Evolutionary conservation across 805 yeast species (phyloP).

Genomic region (Deakozyma indianensis): DNA sequence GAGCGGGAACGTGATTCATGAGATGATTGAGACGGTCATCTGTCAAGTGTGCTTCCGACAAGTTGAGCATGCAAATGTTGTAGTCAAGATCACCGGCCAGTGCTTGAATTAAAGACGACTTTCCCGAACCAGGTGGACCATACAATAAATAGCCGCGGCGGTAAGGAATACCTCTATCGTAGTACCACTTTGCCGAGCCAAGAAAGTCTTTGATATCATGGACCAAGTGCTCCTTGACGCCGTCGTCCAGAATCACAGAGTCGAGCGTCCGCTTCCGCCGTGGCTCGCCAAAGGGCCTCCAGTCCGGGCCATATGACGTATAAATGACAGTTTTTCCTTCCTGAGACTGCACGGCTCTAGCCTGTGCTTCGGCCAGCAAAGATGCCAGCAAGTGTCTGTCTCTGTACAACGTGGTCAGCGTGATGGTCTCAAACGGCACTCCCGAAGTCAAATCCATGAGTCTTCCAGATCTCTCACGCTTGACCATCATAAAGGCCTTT

Average conservation of each 20-base stretch:
- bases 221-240: constrained; percentile 51
- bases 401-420: constrained; percentile 74
- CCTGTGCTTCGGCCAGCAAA: constrained; percentile 70
- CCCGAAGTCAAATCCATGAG: constrained; percentile 82
- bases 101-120: constrained; percentile 91
- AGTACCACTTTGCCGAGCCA: constrained; percentile 76
- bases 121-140: constrained; percentile 98
- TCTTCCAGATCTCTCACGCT: constrained; percentile 81
- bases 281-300: constrained; percentile 97
- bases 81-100: constrained; percentile 93
- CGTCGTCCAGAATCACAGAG: constrained; percentile 73
- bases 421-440: constrained; percentile 92
- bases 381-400: constrained; percentile 60
- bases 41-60: constrained; percentile 81
- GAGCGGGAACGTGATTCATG: constrained; percentile 90
- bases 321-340: constrained; percentile 91
- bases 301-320: constrained; percentile 96
- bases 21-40: constrained; percentile 90
- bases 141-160: constrained; percentile 85
- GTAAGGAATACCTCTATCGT: constrained; percentile 93
- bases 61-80: constrained; percentile 82
- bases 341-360: constrained; percentile 61
- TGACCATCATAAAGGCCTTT: constrained; percentile 79
- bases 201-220: constrained; percentile 71
- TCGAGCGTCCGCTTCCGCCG: constrained; percentile 71